Conservation (phyloP, 2,329 filamentous ascomycete genomes). For the Sarocladium brachiariae region DNA sequence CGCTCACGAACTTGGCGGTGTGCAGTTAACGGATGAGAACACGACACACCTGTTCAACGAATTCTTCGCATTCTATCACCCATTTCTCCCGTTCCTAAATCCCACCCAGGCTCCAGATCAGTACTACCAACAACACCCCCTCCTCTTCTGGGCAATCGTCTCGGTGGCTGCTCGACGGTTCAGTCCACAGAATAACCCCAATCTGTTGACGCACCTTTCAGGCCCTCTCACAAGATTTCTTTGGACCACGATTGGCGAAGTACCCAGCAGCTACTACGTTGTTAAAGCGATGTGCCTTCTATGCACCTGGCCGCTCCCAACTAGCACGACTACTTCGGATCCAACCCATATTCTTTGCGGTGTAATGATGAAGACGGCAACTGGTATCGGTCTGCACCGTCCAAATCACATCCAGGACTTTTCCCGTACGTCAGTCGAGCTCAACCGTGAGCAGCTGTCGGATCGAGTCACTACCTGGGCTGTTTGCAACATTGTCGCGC, state of each 20-base stretch:
- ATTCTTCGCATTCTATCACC: conserved; percentile 71
- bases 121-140: conserved; percentile 68
- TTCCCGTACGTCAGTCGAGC: conserved; percentile 64
- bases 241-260: conserved; percentile 70
- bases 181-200: conserved; percentile 45
- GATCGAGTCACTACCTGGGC: conserved; percentile 78
- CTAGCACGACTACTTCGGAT: conserved; percentile 72
- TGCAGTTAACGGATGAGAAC: conserved; percentile 57
- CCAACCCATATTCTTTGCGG: conserved; percentile 76
- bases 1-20: conserved; percentile 55
- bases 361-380: conserved; percentile 82
- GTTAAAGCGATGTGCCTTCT: conserved; percentile 75
- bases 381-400: conserved; percentile 74
- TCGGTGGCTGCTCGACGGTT: conserved; percentile 69
- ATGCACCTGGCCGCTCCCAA: conserved; percentile 77
- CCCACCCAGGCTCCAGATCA: conserved; percentile 59
- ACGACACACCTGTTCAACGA: conserved; percentile 62
- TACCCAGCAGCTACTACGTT: conserved; percentile 71
- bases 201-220: conserved; percentile 60
- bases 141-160: conserved; percentile 82
- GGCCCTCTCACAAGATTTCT: conserved; percentile 63
- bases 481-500: conserved; percentile 77
- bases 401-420: conserved; percentile 81
- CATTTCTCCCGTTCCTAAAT: conserved; percentile 70
- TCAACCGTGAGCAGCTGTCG: conserved; percentile 72